Evolutionary conservation across 768 basidiomycete genomes (phyloP).

Genomic region (Lactarius pseudohatsudake): DNA sequence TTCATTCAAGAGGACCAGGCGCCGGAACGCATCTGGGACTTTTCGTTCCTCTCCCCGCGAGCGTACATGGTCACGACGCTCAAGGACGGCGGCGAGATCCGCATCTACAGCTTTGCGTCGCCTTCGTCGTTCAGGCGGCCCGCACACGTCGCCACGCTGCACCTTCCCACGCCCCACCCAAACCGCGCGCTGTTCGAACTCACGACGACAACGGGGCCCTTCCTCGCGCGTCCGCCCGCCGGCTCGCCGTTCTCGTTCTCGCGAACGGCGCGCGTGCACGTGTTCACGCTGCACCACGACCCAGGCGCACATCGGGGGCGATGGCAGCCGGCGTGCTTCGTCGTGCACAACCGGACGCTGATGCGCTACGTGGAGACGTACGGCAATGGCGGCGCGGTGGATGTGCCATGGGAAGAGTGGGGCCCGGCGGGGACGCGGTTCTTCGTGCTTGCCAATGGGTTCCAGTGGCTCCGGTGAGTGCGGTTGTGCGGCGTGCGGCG

Average conservation of each 20-base stretch:
- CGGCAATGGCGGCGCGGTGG: constrained; percentile 1
- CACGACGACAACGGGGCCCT: constrained; percentile 34
- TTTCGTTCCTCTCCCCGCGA: constrained; percentile 47
- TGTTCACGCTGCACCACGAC: constrained; percentile 34
- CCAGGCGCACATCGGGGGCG: constrained; percentile 12
- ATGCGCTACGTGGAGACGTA: constrained; percentile 24
- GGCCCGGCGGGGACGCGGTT: constrained; percentile 40
- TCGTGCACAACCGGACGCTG: constrained; percentile 38
- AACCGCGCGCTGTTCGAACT: constrained; percentile 28
- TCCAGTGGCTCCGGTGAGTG: constrained; percentile 40
- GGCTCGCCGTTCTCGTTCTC: constrained; percentile 30
- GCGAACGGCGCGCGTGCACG: constrained; percentile 33
- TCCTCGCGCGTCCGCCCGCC: constrained; percentile 25
- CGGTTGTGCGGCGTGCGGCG: too few species aligned
- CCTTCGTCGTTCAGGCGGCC: constrained; percentile 14
- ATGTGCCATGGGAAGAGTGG: constrained; percentile 42
- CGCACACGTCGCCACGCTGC: constrained; percentile 32
- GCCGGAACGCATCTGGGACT: constrained; percentile 38
- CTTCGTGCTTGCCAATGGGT: constrained; percentile 33
- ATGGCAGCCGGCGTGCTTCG: constrained; percentile 32
- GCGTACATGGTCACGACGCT: constrained; percentile 45
- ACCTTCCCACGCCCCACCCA: constrained; percentile 29
- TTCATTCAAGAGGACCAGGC: constrained; percentile 35
- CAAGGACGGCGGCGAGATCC: constrained; percentile 39
- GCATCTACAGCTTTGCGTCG: constrained; percentile 43